phyloP scores from a whole-genome alignment of 2,329 filamentous ascomycete genomes.

The Drechslerella dactyloides region DNA sequence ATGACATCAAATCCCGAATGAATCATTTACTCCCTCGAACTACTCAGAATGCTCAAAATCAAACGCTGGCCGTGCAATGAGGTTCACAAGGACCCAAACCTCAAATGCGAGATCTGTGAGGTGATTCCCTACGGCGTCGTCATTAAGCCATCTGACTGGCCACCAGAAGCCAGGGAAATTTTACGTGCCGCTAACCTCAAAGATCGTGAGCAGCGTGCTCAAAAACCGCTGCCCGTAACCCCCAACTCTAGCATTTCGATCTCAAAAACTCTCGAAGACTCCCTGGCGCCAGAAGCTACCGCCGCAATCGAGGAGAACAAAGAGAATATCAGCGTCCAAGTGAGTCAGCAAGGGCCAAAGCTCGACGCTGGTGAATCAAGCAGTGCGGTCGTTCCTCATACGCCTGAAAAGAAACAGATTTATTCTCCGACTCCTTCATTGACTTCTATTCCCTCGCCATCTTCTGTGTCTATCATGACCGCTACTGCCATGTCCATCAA shows the following conservation, averaged over 20 bases:
- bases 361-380: background rate
- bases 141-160: conserved; percentile 15
- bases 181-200: conserved; percentile 2
- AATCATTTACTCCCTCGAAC: background rate
- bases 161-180: conserved; percentile 1
- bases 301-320: background rate
- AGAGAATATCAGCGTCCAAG: background rate
- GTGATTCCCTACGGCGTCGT: conserved; percentile 2
- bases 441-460: background rate
- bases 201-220: background rate
- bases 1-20: background rate
- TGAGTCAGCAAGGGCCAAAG: background rate
- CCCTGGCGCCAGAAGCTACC: background rate
- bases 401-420: background rate
- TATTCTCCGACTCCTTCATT: conserved; percentile 12
- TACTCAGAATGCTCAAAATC: background rate
- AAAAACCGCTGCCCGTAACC: background rate
- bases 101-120: conserved; percentile 12
- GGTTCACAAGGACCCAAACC: conserved; percentile 1
- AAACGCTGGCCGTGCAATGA: background rate
- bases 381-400: background rate
- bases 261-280: background rate
- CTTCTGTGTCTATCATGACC: background rate
- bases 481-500: conserved; percentile 9
- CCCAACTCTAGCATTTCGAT: background rate